Evolutionary conservation across 257 asterid species (phyloP).

Genomic region (Gentiana dahurica): DNA sequence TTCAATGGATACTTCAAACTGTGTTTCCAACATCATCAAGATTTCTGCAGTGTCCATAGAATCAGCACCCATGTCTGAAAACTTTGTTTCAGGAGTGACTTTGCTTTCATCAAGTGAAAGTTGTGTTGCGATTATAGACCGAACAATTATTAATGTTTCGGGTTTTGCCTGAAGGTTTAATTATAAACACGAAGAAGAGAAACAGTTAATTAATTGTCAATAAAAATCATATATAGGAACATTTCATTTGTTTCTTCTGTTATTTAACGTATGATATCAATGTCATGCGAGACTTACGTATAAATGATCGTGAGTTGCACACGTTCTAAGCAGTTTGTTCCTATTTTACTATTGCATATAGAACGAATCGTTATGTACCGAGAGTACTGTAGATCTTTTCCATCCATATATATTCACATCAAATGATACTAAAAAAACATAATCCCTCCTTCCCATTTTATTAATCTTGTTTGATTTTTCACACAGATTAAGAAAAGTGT

Average conservation of each 20-base stretch:
- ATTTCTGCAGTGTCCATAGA: conserved; percentile 57
- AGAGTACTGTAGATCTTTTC: too few relatives aligned
- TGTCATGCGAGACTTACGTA: too few relatives aligned
- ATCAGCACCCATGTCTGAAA: conserved; percentile 48
- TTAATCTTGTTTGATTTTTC: background rate
- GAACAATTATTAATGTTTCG: conserved; percentile 36
- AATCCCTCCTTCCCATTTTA: too few relatives aligned
- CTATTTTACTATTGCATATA: too few relatives aligned
- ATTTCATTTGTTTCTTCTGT: background rate
- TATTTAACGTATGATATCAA: background rate
- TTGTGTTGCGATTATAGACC: conserved; percentile 38
- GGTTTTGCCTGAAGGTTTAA: conserved; percentile 19
- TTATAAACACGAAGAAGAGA: too few relatives aligned
- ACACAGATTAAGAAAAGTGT: too few relatives aligned
- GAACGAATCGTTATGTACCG: too few relatives aligned
- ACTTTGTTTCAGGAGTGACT: conserved; percentile 35
- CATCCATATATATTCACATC: too few relatives aligned
- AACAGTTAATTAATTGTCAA: background rate
- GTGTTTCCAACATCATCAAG: conserved; percentile 49
- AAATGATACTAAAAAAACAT: too few relatives aligned
- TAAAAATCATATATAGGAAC: conserved; percentile 27
- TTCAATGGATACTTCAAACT: conserved; percentile 43
- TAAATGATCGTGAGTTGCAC: too few relatives aligned
- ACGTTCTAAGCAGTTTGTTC: too few relatives aligned
- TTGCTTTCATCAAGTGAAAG: conserved; percentile 29